A percentile compares a stretch with the other conserved stretches of the same genome.
These are phyloP conservation scores for Phytophthora sansomeana DNA, from an alignment of 352 stramenopile genomes.

Conservation along the genomic window DNA sequence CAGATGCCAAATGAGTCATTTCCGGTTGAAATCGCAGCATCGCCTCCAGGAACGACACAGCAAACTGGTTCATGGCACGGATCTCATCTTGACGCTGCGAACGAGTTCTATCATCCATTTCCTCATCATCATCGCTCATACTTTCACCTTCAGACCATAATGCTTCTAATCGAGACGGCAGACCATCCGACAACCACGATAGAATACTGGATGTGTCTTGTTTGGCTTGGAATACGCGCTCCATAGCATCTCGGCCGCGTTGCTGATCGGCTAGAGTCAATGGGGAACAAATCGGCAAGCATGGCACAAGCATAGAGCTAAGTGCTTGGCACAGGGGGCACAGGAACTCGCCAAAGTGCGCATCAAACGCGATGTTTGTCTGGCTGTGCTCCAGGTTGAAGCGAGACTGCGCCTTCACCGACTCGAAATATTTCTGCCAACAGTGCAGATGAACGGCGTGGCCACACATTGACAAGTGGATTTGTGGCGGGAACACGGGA, in stretches of 20 bases:
- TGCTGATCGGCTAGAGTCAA: constrained; percentile 68
- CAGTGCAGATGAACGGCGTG: constrained; percentile 92
- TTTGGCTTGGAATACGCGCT: constrained; percentile 77
- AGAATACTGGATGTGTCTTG: constrained; percentile 75
- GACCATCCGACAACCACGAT: constrained; percentile 61
- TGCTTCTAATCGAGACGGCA: constrained; percentile 53
- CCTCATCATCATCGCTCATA: constrained; percentile 40
- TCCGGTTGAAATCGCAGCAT: constrained; percentile 76
- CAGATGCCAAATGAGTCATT: constrained; percentile 56
- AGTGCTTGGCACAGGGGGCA: constrained; percentile 92
- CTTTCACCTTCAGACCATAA: constrained; percentile 48
- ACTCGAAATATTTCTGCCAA: constrained; percentile 91
- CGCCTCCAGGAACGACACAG: constrained; percentile 67
- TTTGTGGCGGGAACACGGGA: constrained; percentile 60
- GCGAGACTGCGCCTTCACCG: constrained; percentile 73
- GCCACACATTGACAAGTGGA: constrained; percentile 87
- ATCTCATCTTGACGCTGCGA: constrained; percentile 50
- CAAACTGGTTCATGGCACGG: constrained; percentile 83
- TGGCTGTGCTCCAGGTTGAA: constrained; percentile 79
- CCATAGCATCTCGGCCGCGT: constrained; percentile 67
- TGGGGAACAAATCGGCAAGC: constrained; percentile 64
- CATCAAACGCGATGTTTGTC: constrained; percentile 88
- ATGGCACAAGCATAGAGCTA: constrained; percentile 91
- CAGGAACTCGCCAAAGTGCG: constrained; percentile 88
- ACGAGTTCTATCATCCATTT: constrained; percentile 22